Base-by-base conservation (phyloP, 257 asterid genomes). In the Solanum medicagineum region DNA sequence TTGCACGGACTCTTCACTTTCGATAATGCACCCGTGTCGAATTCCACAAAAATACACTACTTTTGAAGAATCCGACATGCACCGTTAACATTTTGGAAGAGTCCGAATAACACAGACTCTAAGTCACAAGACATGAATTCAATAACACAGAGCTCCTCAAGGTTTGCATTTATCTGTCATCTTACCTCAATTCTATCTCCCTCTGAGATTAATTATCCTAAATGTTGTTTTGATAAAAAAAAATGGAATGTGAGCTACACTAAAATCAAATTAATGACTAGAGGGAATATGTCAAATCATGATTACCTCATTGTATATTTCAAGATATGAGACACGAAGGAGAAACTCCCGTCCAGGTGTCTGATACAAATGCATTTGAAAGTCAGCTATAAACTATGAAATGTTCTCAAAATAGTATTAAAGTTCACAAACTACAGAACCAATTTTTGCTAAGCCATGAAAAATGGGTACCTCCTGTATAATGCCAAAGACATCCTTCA, bases 311-410 rank as follows among this genome's bases (percentile, higher is more conserved):
- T 94, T 94, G 88, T 94, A 94, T 51, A 94, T 94, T 91, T 94
- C 98, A 90, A 94, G 87, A 87, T 93, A 94, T 53, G 98, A 94
- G 84, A 94, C 97, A 56, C 97, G 94, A 70, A 94, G 98, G 83
- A 94, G 98, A 90, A 91, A 94, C 89, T 93, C 96, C 83, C 96
- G 90, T 70, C 93, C 93, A 81, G 98, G 97, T 84, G 95, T 93
- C 97, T 94, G 92, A 86, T 83, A 84, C 40, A 86, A 63, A 85
- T 22, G 83, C 51, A 83, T 59, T 73, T 55, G 85, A 84, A 81
- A 63, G 83, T 81, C 56, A 83, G 81, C 83, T 62, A 85, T 85
- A 84, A 73, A 54, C 84, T 29, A 71, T 68, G 85, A 81, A 89
- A 47, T 74, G 83, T 42, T 29, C 79, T 44, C 74, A 8, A 10